Conservation (phyloP, 805 yeast genomes). For the Wickerhamomyces canadensis region DNA sequence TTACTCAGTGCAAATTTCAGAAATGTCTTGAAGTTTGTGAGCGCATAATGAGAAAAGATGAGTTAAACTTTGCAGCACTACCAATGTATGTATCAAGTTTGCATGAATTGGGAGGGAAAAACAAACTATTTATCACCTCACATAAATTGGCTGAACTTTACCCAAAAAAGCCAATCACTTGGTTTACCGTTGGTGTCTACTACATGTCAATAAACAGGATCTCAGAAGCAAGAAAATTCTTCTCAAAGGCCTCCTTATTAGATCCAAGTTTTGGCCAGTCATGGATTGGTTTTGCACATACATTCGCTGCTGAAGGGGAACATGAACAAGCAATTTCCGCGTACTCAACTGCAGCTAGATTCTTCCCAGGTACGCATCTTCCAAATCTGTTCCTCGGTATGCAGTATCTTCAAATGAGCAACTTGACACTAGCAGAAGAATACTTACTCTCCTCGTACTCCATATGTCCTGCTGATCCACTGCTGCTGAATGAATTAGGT, state of each 20-base stretch:
- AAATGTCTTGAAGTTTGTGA: conserved; percentile 76
- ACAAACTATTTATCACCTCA: conserved; percentile 72
- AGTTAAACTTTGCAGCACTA: conserved; percentile 61
- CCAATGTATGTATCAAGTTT: conserved; percentile 81
- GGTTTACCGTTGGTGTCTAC: conserved; percentile 91
- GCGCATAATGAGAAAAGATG: conserved; percentile 45
- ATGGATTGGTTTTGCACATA: conserved; percentile 98
- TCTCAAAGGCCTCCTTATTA: conserved; percentile 81
- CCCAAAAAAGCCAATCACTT: conserved; percentile 77
- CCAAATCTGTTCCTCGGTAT: conserved; percentile 90
- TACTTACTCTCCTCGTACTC: conserved; percentile 70
- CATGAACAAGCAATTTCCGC: conserved; percentile 98
- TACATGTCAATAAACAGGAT: conserved; percentile 70
- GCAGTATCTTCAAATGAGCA: conserved; percentile 90
- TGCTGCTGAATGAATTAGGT: conserved; percentile 86
- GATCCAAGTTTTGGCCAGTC: conserved; percentile 91
- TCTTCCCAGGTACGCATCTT: conserved; percentile 85
- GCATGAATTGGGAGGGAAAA: conserved; percentile 77
- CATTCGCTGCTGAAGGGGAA: conserved; percentile 97
- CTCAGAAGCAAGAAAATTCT: conserved; percentile 79
- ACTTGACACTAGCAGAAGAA: conserved; percentile 78
- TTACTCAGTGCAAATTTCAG: conserved; percentile 72
- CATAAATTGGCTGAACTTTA: conserved; percentile 82
- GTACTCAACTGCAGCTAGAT: conserved; percentile 88
- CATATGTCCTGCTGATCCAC: conserved; percentile 81